Evolutionary conservation across 768 basidiomycete genomes (phyloP), one percentile per base, ranked within the genome.

Genomic region (Ramaria sp.): DNA sequence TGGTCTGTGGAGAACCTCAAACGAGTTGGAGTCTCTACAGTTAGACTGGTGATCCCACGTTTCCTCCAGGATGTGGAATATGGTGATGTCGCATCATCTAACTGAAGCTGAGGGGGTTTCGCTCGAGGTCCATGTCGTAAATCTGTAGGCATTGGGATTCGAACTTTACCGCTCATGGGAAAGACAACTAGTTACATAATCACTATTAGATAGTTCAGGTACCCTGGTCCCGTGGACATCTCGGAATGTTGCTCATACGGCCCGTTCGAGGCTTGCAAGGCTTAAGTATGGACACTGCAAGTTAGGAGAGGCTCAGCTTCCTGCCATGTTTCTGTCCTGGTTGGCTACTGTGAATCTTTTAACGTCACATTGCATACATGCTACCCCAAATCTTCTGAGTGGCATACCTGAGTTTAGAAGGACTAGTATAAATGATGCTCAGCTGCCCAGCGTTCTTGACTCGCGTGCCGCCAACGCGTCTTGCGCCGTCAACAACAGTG

Each of bases 21-120:
- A 1, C 77, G 67, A 17, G 75, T 68, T 0, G 84, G 78, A 17
- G 80, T 76, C 45, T 78, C 68, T 9, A 86, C 76, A 2, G 86
- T 86, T 4, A 85, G 68, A n/a, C 65, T 51, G 1, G 70, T 70
- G 59, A 80, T 66, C 33, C 76, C 74, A 45, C 57, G 65, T 34
- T 54, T 38, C 19, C 63, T 60, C 55, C 55, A 49, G 31, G 51
- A 62, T 60, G 9, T 63, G 52, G 52, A 62, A 60, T 31, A 24
- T 7, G n/a, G 17, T 15, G 54, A 27, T 10, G 41, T 15, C 24
- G 24, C 24, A n/a, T 48, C 45, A 24, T 47, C 55, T n/a, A 38
- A 15, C 22, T 57, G 22, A 20, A 57, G 42, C 12, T 54, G 39
- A 15, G 43, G 33, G 11, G 19, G 38, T 38, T 4, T 37, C 10